A percentile compares a stretch with the other conserved stretches of the same genome.
Conservation (phyloP, 2,329 filamentous ascomycete species). For the Paecilomyces fulvus region DNA sequence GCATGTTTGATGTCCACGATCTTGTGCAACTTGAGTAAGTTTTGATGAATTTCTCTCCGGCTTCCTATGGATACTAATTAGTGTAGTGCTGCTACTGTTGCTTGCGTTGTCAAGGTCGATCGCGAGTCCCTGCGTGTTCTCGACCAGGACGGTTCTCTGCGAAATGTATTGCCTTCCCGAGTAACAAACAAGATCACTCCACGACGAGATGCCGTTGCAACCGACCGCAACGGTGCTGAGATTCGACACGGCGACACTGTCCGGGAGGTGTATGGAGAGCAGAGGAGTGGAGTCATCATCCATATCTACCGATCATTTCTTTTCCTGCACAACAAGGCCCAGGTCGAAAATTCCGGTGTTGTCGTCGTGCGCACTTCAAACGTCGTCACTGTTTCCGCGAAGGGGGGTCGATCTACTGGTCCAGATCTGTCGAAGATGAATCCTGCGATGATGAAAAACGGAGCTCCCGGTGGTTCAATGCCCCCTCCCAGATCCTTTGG, state of each 20-base stretch:
- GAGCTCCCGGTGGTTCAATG: slow-evolving; percentile 47
- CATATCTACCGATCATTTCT: slow-evolving; percentile 91
- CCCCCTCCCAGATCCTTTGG: slow-evolving; percentile 65
- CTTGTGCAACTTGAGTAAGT: slow-evolving; percentile 80
- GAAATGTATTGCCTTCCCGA: slow-evolving; percentile 79
- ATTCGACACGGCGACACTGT: slow-evolving; percentile 88
- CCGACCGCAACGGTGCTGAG: slow-evolving; percentile 86
- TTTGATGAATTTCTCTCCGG: not conserved
- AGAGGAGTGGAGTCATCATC: slow-evolving; percentile 77
- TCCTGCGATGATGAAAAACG: slow-evolving; percentile 69
- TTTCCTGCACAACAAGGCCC: slow-evolving; percentile 77
- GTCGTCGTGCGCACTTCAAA: slow-evolving; percentile 81
- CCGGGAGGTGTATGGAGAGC: slow-evolving; percentile 79
- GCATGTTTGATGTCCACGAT: slow-evolving; percentile 86
- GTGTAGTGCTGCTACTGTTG: slow-evolving; percentile 68
- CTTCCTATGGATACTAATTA: slow-evolving; percentile 19
- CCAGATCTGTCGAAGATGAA: slow-evolving; percentile 89
- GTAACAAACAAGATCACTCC: slow-evolving; percentile 82
- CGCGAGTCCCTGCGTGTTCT: slow-evolving; percentile 83
- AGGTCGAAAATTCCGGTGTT: slow-evolving; percentile 78
- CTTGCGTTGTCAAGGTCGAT: slow-evolving; percentile 89
- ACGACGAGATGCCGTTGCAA: slow-evolving; percentile 77
- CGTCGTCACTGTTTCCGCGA: slow-evolving; percentile 85
- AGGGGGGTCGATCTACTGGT: slow-evolving; percentile 69
- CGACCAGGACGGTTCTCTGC: slow-evolving; percentile 78